These are phyloP conservation scores for Pezizomycotina sp. DNA, from an alignment of 2,329 filamentous ascomycete species.

Conservation along the genomic window DNA sequence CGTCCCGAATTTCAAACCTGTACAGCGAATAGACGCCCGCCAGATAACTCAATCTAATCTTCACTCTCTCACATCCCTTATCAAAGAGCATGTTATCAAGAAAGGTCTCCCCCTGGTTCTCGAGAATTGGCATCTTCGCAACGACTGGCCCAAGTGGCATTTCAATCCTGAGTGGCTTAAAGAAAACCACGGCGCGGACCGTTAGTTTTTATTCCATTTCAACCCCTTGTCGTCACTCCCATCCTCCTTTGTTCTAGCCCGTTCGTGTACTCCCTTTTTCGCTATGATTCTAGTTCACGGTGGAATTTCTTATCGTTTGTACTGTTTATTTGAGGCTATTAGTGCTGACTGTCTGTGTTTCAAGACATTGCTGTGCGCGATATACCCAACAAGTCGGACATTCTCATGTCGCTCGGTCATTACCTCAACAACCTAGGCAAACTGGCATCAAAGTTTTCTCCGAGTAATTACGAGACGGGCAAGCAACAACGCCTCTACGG, in stretches of 20 bases:
- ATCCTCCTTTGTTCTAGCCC: background rate
- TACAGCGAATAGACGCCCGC: constrained; percentile 58
- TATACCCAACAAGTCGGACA: constrained; percentile 51
- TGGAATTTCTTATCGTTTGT: background rate
- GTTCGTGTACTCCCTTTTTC: background rate
- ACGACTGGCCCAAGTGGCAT: constrained; percentile 49
- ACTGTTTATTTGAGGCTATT: constrained; percentile 15
- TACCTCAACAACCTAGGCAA: constrained; percentile 78
- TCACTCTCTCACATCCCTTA: constrained; percentile 69
- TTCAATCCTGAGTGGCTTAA: constrained; percentile 72
- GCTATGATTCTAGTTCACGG: background rate
- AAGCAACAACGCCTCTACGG: constrained; percentile 75
- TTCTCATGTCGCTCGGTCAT: constrained; percentile 74
- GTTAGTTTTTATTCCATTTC: constrained; percentile 36
- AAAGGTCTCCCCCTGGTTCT: constrained; percentile 80
- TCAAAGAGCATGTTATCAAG: constrained; percentile 65
- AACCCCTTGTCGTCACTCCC: background rate
- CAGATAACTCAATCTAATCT: constrained; percentile 63
- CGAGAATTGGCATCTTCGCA: constrained; percentile 62
- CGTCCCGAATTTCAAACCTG: constrained; percentile 74
- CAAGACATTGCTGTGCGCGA: constrained; percentile 73
- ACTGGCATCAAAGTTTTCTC: constrained; percentile 66
- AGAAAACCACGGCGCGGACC: constrained; percentile 59
- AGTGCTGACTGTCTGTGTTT: constrained; percentile 10
- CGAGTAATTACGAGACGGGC: constrained; percentile 59